A percentile compares a stretch with the other conserved stretches of the same genome.
Evolutionary conservation across 768 basidiomycete species (phyloP).

Genomic region (Xerocomus spinulosus): DNA sequence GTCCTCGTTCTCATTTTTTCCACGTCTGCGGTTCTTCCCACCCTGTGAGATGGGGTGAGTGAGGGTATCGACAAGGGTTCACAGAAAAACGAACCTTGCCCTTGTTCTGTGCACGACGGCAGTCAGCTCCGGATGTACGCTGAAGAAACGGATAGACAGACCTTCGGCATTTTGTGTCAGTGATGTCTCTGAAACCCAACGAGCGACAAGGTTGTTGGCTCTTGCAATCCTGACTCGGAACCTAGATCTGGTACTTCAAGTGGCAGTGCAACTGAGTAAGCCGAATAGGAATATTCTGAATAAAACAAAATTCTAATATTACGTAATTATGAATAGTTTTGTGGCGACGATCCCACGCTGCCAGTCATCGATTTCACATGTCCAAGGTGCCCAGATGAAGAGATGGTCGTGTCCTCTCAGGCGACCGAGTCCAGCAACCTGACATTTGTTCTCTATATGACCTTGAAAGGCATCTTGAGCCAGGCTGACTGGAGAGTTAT

Average conservation of each 20-base stretch:
- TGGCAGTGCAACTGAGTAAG: slow-evolving; percentile 13
- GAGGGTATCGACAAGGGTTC: background rate
- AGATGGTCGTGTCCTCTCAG: background rate
- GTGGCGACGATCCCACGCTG: too few relatives aligned
- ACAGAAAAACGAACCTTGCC: slow-evolving; percentile 20
- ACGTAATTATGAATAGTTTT: too few relatives aligned
- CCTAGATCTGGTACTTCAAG: background rate
- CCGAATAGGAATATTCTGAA: too few relatives aligned
- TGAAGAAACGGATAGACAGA: background rate
- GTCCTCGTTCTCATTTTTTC: slow-evolving; percentile 99
- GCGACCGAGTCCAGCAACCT: background rate
- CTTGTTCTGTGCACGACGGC: slow-evolving; percentile 19
- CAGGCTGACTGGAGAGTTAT: background rate
- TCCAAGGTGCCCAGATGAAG: background rate
- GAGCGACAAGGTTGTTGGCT: background rate
- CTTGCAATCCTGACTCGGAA: background rate
- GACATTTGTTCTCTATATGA: background rate
- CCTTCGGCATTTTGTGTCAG: slow-evolving; percentile 22
- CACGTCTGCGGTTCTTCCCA: slow-evolving; percentile 98
- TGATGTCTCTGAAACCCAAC: background rate
- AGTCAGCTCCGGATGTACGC: background rate
- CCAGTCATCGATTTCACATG: too few relatives aligned
- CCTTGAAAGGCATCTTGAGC: background rate
- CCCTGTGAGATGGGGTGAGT: slow-evolving; percentile 52
- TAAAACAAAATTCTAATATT: too few relatives aligned